These are phyloP conservation scores for Rhizopus delemar DNA, from an alignment of 371 early-diverging fungal genomes.

Conservation along the genomic window DNA sequence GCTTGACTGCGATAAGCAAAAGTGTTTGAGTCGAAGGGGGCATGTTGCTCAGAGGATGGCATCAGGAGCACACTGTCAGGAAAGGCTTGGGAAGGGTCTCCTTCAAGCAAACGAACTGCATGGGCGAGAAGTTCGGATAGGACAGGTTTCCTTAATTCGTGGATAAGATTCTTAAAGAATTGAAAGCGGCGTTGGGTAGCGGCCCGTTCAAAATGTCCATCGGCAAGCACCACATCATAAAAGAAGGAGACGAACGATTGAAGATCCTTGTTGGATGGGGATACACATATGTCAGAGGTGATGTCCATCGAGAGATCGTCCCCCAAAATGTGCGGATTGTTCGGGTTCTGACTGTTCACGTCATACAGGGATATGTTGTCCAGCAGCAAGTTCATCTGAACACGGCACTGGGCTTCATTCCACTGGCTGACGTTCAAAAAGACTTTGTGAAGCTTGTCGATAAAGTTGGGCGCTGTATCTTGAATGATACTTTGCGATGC, in stretches of 20 bases:
- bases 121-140: constrained; percentile 39
- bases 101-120: constrained; percentile 42
- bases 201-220: constrained; percentile 37
- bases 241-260: constrained; percentile 57
- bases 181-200: constrained; percentile 40
- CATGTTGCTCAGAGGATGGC: constrained; percentile 17
- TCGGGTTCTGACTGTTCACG: constrained; percentile 26
- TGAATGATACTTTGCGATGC: constrained; percentile 21
- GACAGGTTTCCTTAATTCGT: constrained; percentile 43
- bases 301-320: constrained; percentile 26
- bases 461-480: constrained; percentile 36
- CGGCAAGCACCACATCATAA: constrained; percentile 55
- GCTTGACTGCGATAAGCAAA: constrained; percentile 50
- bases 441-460: constrained; percentile 49
- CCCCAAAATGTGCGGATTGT: constrained; percentile 32
- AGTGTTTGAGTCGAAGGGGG: constrained; percentile 22
- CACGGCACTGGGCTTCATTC: constrained; percentile 64
- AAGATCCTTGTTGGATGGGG: constrained; percentile 35
- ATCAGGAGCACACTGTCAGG: constrained; percentile 51
- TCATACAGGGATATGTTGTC: constrained; percentile 55
- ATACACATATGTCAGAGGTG: constrained; percentile 13
- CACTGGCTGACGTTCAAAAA: constrained; percentile 59
- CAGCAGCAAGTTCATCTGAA: constrained; percentile 58
- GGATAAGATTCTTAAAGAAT: constrained; percentile 45
- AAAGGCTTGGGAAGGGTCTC: constrained; percentile 30